phyloP scores from a whole-genome alignment of 441 rosid genomes.

The Isatis lusitanica region DNA sequence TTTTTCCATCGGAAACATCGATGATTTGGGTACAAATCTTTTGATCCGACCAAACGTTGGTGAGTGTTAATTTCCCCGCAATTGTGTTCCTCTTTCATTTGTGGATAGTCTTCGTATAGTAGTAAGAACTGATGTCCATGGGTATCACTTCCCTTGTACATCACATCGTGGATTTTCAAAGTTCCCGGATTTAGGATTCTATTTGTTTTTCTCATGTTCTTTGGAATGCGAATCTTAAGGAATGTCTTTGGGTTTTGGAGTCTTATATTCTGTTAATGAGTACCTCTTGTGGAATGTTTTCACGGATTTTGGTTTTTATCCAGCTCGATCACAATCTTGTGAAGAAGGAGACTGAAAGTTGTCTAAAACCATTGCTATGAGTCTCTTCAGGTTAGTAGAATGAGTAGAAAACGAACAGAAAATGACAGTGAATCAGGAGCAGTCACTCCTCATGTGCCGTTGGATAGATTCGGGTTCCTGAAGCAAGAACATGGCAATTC shows the following conservation, averaged over 20 bases:
- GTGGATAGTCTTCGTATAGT: not conserved
- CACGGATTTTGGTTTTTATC: not conserved
- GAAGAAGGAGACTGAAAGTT: not conserved
- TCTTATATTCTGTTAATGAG: not conserved
- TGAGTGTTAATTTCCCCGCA: not conserved
- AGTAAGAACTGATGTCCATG: not conserved
- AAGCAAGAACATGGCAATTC: conserved; percentile 61
- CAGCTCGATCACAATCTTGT: not conserved
- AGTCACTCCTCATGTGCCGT: conserved; percentile 48
- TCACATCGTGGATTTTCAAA: not conserved
- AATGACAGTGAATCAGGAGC: conserved; percentile 64
- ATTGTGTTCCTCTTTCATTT: not conserved
- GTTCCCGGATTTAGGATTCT: not conserved
- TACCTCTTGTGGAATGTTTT: not conserved
- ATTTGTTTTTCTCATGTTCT: not conserved
- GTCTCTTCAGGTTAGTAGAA: conserved; percentile 42
- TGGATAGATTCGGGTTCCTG: conserved; percentile 76
- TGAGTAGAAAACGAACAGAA: conserved; percentile 67
- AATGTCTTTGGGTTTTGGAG: not conserved
- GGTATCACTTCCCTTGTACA: not conserved
- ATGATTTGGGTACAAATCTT: not conserved
- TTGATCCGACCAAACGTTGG: conserved; percentile 7
- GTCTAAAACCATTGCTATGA: conserved; percentile 15
- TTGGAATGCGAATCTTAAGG: not conserved
- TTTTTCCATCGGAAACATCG: conserved; percentile 8